A percentile compares a stretch with the other conserved stretches of the same genome.
These are phyloP conservation scores for Penstemon barbatus DNA, from an alignment of 257 asterid species.

Conservation along the genomic window DNA sequence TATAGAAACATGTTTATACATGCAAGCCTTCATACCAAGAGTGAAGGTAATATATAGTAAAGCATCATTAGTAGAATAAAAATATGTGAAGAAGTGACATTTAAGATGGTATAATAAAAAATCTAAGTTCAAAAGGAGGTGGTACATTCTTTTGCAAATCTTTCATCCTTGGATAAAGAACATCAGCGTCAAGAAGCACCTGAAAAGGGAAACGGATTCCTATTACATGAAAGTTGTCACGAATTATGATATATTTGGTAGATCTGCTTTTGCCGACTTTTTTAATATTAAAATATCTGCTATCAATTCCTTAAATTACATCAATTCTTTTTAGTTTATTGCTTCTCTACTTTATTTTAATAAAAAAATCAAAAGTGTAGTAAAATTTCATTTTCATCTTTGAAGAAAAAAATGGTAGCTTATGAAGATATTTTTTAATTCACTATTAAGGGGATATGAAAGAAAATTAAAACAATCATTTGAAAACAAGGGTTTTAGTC, in stretches of 20 bases:
- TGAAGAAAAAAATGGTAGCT: not conserved
- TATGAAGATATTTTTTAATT: not conserved
- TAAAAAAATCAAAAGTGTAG: not conserved
- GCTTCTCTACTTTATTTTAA: not conserved
- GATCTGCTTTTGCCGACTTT: not conserved
- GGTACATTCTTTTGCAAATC: not conserved
- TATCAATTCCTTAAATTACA: not conserved
- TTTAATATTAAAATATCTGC: not conserved
- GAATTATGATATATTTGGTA: too few relatives aligned
- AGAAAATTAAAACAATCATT: not conserved
- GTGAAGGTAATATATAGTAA: not conserved
- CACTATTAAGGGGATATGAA: not conserved
- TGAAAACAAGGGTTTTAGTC: not conserved
- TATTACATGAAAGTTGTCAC: not conserved
- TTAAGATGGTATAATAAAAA: not conserved
- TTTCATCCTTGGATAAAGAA: not conserved
- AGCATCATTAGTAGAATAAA: not conserved
- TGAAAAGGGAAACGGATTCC: too few relatives aligned
- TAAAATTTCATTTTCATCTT: not conserved
- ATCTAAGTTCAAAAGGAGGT: not conserved
- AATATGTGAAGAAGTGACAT: not conserved
- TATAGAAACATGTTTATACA: not conserved
- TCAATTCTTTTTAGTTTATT: not conserved
- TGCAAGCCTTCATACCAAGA: not conserved
- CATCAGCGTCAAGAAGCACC: slow-evolving; percentile 2